Evolutionary conservation across 1,284 basidiomycete species (phyloP), one percentile per base, ranked within the genome.

Genomic region (Athelia psychrophila): DNA sequence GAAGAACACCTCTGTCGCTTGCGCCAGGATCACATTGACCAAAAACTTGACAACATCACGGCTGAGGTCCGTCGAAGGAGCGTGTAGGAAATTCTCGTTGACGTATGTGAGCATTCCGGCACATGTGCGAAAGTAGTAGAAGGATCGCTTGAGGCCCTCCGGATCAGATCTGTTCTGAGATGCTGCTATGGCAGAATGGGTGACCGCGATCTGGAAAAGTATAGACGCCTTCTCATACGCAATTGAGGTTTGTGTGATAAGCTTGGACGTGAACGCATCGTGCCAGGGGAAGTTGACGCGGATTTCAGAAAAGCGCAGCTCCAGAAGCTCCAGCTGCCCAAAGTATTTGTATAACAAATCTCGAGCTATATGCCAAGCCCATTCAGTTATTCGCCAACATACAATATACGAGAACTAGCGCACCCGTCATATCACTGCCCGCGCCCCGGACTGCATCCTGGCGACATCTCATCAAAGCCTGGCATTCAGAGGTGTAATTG

Each of bases 261-360:
- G 78, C 70, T 98, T 97, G 73, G 78, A 79, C 40, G 94, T 98
- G 74, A 99, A 99, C 5, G 96, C 95, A 69, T 99, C 97, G 60
- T 89, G 82, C 94, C 96, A 99, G 0, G 92, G 87, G 64, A 99
- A 99, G 53, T 92, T 90, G 62, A 98, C 93, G 62, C 93, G 84
- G 55, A 99, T 91, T 69, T 99, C 97, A 6, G 96, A 86, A 70
- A 99, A 99, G 25, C 97, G 86, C 48, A 99, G 81, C 66, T 99
- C 97, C 35, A 99, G 86, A 25, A 99, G 83, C 66, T 99, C 97
- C 33, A 99, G 87, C 71, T 99, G 96, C 42, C 97, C 96, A 75
- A 99, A 99, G 78, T 99, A 99, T 71, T 97, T 98, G 86, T 96
- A 98, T 46, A 99, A 78, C 22, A 99, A 77, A 72, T 99, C 97